Base-by-base conservation (phyloP, 768 basidiomycete species). In the Collybia mongolica region DNA sequence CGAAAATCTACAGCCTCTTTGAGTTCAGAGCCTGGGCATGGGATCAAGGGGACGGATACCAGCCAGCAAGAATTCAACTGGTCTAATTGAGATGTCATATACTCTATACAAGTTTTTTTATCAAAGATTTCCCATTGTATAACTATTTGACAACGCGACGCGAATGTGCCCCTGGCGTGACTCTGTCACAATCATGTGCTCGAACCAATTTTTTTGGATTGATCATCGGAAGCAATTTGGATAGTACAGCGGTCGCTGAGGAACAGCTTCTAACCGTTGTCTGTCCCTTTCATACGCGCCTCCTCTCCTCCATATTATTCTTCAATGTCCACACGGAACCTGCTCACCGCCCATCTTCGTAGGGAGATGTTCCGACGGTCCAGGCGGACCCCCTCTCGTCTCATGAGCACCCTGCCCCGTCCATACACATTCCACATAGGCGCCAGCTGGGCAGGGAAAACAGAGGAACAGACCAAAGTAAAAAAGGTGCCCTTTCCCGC, bases 381-480 rank as follows among this genome's bases (percentile, higher is more conserved):
- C 18, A 53, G 19, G 40, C 24, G 47, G 32, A 41, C 39, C 7
- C 47, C 50, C 2, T 51, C 50, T 17, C 54, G 59, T 9, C 38
- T 32, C 44, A 50, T 60, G 41, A 57, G 62, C 2, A 52, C 61
- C n/a, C 42, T 53, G 1, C 56, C 57, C 14, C 68, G 71, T 8
- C 73, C 87, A 5, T 93, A 84, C 62, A 81, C 69, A 28, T 91
- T 93, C 64, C 82, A 90, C 59, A 72, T 91, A 32, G 90, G 86
- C 46, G 78, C 80, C 14, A 86, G 87, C 65, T 93, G 88, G 85
- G 83, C 82, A 23, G 83, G 82, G 37, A 93, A 93, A 63, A 82
- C 87, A 15, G 64, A 72, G 59, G 55, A 73, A 67, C 53, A 71
- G 54, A 48, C 54, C 35, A 63, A 61, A 41, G 52, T 60, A 48